Conservation (phyloP, 139 green algal species). For the Pleodorina starrii region DNA sequence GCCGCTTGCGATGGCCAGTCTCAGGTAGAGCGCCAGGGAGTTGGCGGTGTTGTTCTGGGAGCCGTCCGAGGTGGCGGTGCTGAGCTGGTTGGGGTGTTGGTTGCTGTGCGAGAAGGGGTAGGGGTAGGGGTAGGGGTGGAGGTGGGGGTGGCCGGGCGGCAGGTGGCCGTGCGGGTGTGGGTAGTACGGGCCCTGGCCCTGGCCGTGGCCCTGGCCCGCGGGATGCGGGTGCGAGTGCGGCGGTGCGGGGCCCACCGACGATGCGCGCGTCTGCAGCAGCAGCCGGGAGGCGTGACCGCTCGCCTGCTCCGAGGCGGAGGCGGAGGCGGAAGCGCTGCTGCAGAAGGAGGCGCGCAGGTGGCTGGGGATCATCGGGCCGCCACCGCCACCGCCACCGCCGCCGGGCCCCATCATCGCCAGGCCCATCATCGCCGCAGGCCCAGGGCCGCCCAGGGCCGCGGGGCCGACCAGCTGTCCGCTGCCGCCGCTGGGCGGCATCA, state of each 20-base stretch:
- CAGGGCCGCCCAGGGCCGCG: too few relatives aligned
- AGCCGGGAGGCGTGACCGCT: slow-evolving; percentile 15
- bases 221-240: too few relatives aligned
- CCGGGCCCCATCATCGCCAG: background rate
- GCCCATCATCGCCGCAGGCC: too few relatives aligned
- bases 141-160: too few relatives aligned
- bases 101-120: too few relatives aligned
- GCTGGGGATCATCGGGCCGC: background rate
- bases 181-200: background rate
- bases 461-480: too few relatives aligned
- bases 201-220: too few relatives aligned
- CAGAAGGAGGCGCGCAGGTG: background rate
- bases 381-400: background rate
- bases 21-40: background rate
- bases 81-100: background rate
- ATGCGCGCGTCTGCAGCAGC: background rate
- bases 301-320: background rate
- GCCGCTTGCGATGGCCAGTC: background rate
- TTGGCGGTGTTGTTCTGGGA: background rate
- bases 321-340: too few relatives aligned
- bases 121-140: too few relatives aligned
- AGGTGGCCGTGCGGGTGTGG: background rate
- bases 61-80: background rate
- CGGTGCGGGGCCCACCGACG: background rate
- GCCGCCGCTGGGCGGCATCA: too few relatives aligned